Evolutionary conservation across 176 grass and related monocot genomes (phyloP).

Genomic region (Alopecurus myosuroides): DNA sequence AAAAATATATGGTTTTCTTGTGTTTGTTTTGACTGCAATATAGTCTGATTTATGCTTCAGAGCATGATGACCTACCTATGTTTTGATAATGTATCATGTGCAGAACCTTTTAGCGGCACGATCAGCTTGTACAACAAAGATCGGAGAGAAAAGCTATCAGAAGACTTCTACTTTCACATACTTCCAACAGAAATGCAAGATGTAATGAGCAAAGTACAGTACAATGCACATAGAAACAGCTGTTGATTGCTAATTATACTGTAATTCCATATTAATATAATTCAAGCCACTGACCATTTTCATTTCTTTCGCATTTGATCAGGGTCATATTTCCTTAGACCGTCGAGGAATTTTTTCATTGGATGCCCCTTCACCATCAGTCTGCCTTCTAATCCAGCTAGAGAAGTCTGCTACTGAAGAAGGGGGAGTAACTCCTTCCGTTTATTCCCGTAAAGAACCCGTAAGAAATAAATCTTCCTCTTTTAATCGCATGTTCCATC

Average conservation of each 20-base stretch:
- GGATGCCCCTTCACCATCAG: conserved; percentile 81
- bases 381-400: conserved; percentile 90
- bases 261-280: conserved; percentile 12
- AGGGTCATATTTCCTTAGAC: conserved; percentile 68
- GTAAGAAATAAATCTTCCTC: conserved; percentile 55
- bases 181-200: conserved; percentile 75
- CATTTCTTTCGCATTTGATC: conserved; percentile 5
- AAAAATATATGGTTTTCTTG: conserved; percentile 14
- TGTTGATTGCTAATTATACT: not conserved
- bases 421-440: conserved; percentile 87
- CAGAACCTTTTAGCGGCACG: conserved; percentile 93
- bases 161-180: conserved; percentile 87
- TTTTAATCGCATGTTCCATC: conserved; percentile 1
- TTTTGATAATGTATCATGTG: conserved; percentile 26
- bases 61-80: not conserved
- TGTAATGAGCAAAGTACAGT: conserved; percentile 52
- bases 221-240: not conserved
- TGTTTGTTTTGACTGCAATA: conserved; percentile 10
- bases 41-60: conserved; percentile 3
- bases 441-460: conserved; percentile 99
- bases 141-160: conserved; percentile 91
- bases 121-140: conserved; percentile 99
- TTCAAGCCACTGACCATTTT: conserved; percentile 25
- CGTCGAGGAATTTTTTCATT: conserved; percentile 75
- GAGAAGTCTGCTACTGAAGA: conserved; percentile 93